These are phyloP conservation scores for Fomitopsis schrenkii DNA, from an alignment of 1,284 basidiomycete species.

Conservation along the genomic window DNA sequence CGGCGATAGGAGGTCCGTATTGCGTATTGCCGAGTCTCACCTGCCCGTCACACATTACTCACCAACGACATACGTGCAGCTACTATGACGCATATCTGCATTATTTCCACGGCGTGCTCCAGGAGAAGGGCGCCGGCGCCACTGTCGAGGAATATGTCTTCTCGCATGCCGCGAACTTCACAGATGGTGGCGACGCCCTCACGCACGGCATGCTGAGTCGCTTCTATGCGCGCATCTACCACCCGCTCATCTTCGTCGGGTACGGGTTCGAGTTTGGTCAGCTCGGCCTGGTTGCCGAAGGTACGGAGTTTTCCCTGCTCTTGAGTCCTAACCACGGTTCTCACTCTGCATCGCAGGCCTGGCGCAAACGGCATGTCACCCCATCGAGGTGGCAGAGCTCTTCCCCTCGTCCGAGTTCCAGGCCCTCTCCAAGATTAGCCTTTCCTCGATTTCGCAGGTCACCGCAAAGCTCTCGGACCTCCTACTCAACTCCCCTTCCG, in stretches of 20 bases:
- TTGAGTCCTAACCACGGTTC: not conserved
- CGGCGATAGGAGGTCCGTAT: conserved; percentile 40
- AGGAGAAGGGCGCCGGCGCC: conserved; percentile 35
- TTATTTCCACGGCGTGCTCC: conserved; percentile 49
- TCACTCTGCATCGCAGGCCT: conserved; percentile 24
- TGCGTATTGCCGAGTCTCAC: not conserved
- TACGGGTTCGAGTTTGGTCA: conserved; percentile 64
- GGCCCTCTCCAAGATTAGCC: conserved; percentile 1
- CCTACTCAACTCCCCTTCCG: not conserved
- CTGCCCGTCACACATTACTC: not conserved
- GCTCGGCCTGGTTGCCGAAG: conserved; percentile 61
- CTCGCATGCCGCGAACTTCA: conserved; percentile 46
- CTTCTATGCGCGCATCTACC: conserved; percentile 51
- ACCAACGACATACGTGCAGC: conserved; percentile 26
- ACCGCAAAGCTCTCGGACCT: conserved; percentile 17
- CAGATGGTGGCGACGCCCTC: conserved; percentile 20
- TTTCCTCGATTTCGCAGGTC: conserved; percentile 11
- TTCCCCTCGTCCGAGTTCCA: conserved; percentile 26
- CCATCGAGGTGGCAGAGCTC: conserved; percentile 15
- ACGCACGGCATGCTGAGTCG: conserved; percentile 56
- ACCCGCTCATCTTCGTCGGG: conserved; percentile 62
- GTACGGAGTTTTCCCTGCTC: conserved; percentile 27
- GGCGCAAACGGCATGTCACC: conserved; percentile 31
- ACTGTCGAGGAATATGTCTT: conserved; percentile 58
- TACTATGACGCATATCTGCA: conserved; percentile 54